Percentiles rank a stretch among this genome's conserved stretches.
These are phyloP conservation scores for Vitis hybrid DNA, from an alignment of 177 flowering plant genomes.

Conservation along the genomic window DNA sequence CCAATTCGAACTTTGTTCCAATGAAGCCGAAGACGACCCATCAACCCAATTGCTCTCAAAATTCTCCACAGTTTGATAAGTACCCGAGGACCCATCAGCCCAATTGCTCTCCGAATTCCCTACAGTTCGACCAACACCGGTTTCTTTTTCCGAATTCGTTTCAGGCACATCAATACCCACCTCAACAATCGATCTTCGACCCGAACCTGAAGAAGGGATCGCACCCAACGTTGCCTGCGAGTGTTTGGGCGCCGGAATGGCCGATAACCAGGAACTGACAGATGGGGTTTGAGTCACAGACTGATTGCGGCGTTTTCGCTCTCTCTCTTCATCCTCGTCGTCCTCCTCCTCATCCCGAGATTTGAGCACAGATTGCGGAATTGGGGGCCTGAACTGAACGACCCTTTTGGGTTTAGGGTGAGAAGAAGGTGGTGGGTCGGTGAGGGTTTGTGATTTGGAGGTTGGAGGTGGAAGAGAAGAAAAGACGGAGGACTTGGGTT, in stretches of 20 bases:
- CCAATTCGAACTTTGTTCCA: no score
- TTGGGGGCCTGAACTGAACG: conserved; percentile 67
- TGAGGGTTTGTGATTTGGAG: neutral
- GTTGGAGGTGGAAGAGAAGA: conserved; percentile 37
- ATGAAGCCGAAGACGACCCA: neutral
- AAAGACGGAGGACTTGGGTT: conserved; percentile 26
- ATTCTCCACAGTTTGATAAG: conserved; percentile 7
- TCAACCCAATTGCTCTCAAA: conserved; percentile 13
- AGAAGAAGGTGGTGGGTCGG: conserved; percentile 7
- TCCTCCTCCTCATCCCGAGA: conserved; percentile 47
- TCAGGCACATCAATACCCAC: conserved; percentile 32
- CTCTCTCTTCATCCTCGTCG: conserved; percentile 37
- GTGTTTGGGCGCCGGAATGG: conserved; percentile 74
- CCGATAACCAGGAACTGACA: conserved; percentile 52
- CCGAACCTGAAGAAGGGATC: conserved; percentile 35
- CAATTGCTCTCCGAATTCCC: conserved; percentile 17
- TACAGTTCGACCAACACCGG: neutral
- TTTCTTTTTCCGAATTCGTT: conserved; percentile 15
- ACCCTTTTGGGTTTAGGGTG: conserved; percentile 44
- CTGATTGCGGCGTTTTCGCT: conserved; percentile 26
- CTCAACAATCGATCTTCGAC: conserved; percentile 58
- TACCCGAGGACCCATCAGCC: conserved; percentile 14
- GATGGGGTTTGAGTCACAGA: conserved; percentile 28
- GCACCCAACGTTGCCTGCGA: conserved; percentile 47
- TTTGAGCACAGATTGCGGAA: conserved; percentile 19